These are phyloP conservation scores for Rhynchosporium graminicola DNA, from an alignment of 2,329 filamentous ascomycete genomes.

Conservation along the genomic window DNA sequence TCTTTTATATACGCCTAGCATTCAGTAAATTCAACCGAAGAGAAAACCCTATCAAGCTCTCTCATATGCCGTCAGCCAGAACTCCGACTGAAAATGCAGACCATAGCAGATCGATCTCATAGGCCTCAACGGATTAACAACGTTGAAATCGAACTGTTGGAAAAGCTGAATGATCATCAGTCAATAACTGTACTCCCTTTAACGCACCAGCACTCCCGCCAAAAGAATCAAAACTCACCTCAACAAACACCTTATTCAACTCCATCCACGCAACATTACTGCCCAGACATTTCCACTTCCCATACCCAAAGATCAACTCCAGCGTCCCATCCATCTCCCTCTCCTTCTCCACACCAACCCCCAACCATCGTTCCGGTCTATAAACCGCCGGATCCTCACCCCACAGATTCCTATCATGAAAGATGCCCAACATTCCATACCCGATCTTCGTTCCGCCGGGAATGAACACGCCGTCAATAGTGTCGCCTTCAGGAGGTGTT, in stretches of 20 bases:
- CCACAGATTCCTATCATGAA: conserved; percentile 41
- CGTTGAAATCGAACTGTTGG: conserved; percentile 20
- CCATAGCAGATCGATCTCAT: conserved; percentile 16
- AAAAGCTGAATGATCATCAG: conserved; percentile 13
- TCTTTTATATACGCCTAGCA: too few species aligned
- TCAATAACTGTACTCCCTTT: too few species aligned
- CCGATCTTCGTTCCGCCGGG: conserved; percentile 29
- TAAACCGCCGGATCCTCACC: conserved; percentile 45
- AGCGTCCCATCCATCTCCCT: conserved; percentile 44
- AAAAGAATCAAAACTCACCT: conserved; percentile 43
- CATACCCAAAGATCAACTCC: conserved; percentile 49
- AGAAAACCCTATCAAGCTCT: neutral
- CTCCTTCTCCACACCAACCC: conserved; percentile 31
- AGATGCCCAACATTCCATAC: conserved; percentile 41
- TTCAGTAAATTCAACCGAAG: neutral
- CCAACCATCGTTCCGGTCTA: conserved; percentile 52
- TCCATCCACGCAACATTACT: conserved; percentile 52
- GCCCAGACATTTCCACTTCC: conserved; percentile 49
- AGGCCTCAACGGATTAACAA: conserved; percentile 17
- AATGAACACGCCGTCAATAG: conserved; percentile 24
- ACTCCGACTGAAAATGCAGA: conserved; percentile 15
- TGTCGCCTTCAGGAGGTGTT: conserved; percentile 25
- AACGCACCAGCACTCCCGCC: neutral
- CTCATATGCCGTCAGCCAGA: conserved; percentile 17
- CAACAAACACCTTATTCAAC: conserved; percentile 50